These are phyloP conservation scores for Orbilia brochopaga DNA, from an alignment of 2,329 filamentous ascomycete species.

Conservation along the genomic window DNA sequence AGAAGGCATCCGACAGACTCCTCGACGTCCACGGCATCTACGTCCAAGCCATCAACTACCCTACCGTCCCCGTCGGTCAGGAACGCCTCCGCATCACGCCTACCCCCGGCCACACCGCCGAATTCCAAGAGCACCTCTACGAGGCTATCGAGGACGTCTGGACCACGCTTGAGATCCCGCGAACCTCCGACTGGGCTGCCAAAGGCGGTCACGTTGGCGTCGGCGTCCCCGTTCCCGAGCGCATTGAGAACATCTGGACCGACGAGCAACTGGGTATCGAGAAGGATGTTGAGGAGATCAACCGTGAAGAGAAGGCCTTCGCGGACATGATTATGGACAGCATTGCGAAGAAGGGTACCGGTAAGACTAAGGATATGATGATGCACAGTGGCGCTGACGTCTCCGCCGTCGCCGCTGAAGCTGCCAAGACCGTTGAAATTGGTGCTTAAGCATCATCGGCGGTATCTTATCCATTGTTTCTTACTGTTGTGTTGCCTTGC, in stretches of 20 bases:
- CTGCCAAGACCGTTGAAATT: conserved; percentile 33
- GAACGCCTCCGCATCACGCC: conserved; percentile 95
- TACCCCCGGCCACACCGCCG: conserved; percentile 85
- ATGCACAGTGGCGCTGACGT: conserved; percentile 16
- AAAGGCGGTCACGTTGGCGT: conserved; percentile 95
- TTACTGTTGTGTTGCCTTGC: background rate
- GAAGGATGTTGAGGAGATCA: conserved; percentile 30
- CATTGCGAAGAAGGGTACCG: conserved; percentile 6
- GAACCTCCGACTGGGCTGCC: conserved; percentile 87
- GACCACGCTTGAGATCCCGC: conserved; percentile 85
- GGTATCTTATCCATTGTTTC: too few relatives aligned
- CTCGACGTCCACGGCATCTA: conserved; percentile 91
- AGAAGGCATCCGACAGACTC: conserved; percentile 88
- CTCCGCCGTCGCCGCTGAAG: background rate
- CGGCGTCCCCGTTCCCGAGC: conserved; percentile 70
- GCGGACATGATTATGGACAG: conserved; percentile 42
- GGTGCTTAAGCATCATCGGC: conserved; percentile 19
- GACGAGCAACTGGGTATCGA: conserved; percentile 82
- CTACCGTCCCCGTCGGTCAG: conserved; percentile 96
- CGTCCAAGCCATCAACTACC: conserved; percentile 98
- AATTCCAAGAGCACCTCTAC: conserved; percentile 84
- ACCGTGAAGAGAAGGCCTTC: conserved; percentile 25
- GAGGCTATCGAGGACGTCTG: conserved; percentile 85
- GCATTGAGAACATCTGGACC: conserved; percentile 77
- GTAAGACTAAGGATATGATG: conserved; percentile 14